A percentile compares a stretch with the other conserved stretches of the same genome.
Conservation (phyloP, 108 stramenopile genomes). For the Nitzschia palea region DNA sequence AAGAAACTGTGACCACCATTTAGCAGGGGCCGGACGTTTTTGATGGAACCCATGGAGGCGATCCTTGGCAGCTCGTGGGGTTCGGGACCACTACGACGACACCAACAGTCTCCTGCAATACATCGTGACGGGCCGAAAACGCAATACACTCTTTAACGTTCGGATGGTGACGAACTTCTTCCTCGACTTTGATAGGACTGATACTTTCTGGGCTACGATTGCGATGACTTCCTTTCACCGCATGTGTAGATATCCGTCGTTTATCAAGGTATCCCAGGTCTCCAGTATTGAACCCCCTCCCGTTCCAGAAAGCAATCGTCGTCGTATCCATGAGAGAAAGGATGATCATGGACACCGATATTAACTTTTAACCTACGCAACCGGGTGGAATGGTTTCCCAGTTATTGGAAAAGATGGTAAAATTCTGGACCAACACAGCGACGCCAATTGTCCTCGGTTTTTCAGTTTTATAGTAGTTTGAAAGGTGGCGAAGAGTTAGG, state of each 20-base stretch:
- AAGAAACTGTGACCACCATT: conserved; percentile 66
- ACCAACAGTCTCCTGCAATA: conserved; percentile 71
- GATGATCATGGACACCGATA: conserved; percentile 51
- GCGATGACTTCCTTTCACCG: conserved; percentile 44
- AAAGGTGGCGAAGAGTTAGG: conserved; percentile 61
- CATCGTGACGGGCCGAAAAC: conserved; percentile 56
- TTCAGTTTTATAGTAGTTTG: conserved; percentile 50
- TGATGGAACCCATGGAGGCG: conserved; percentile 51
- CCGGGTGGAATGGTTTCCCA: conserved; percentile 30
- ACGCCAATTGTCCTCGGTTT: conserved; percentile 58
- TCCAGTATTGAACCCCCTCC: conserved; percentile 35
- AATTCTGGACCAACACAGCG: conserved; percentile 54
- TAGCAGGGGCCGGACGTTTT: conserved; percentile 37
- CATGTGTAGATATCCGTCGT: conserved; percentile 60
- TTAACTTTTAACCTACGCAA: conserved; percentile 45
- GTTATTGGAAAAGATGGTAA: conserved; percentile 46
- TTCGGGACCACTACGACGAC: conserved; percentile 52
- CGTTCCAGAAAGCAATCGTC: conserved; percentile 8
- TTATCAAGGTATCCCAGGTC: conserved; percentile 49
- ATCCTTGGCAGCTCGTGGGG: conserved; percentile 27
- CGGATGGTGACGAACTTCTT: conserved; percentile 45
- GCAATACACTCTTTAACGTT: conserved; percentile 42
- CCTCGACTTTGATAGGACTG: conserved; percentile 53
- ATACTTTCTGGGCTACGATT: conserved; percentile 61
- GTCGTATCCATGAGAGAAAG: conserved; percentile 58